Percentiles rank a stretch among this genome's conserved stretches.
Conservation (phyloP, 345 rosid genomes). For the Eutrema heterophyllum region DNA sequence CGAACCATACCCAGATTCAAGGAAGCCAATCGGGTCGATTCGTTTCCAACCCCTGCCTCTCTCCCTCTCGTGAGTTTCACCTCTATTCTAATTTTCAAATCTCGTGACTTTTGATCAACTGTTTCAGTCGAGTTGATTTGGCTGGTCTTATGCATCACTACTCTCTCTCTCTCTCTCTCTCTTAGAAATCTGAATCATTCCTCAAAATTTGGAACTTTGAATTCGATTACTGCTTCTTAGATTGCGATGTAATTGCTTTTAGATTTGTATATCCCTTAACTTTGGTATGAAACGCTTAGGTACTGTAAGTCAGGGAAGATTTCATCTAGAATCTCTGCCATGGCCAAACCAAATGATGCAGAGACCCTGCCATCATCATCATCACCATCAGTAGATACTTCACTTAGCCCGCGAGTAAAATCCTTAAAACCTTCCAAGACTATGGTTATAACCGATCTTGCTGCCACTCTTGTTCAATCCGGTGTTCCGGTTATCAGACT, state of each 20-base stretch:
- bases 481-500: slow-evolving; percentile 84
- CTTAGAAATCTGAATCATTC: neutral
- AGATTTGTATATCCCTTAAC: neutral
- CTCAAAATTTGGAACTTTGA: neutral
- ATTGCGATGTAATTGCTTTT: neutral
- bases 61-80: slow-evolving; percentile 33
- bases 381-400: slow-evolving; percentile 46
- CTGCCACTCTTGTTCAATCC: slow-evolving; percentile 83
- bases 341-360: slow-evolving; percentile 42
- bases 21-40: slow-evolving; percentile 30
- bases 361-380: neutral
- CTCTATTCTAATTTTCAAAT: neutral
- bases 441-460: slow-evolving; percentile 86
- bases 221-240: neutral
- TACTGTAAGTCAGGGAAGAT: slow-evolving; percentile 23
- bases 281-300: slow-evolving; percentile 10
- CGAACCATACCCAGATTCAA: slow-evolving; percentile 8
- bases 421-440: slow-evolving; percentile 90
- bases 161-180: neutral
- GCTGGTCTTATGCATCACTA: neutral
- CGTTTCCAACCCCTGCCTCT: slow-evolving; percentile 30
- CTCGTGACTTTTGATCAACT: neutral
- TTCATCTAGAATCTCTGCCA: slow-evolving; percentile 34
- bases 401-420: slow-evolving; percentile 82
- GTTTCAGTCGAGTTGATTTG: neutral